Conservation (phyloP, 768 basidiomycete species). For the Melanogaster broomeanus region DNA sequence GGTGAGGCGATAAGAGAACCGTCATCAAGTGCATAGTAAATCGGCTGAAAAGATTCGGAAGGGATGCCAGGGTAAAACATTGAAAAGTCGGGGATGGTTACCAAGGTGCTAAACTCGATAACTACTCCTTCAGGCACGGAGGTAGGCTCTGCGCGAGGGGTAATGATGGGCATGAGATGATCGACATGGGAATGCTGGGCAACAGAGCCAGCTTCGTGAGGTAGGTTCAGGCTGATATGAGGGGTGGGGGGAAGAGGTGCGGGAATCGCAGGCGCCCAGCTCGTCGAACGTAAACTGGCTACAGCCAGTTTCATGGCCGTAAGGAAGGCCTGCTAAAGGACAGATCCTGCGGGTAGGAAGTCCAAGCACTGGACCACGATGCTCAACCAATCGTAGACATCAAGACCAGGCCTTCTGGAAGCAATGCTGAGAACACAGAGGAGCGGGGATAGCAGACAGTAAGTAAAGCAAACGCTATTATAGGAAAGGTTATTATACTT, state of each 20-base stretch:
- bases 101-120: slow-evolving; percentile 48
- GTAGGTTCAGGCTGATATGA: background rate
- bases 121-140: slow-evolving; percentile 43
- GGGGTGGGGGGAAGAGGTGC: background rate
- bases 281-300: background rate
- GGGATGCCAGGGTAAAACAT: slow-evolving; percentile 42
- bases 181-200: background rate
- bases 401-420: background rate
- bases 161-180: background rate
- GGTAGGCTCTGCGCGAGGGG: slow-evolving; percentile 2
- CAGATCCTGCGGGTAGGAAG: background rate
- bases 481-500: too few species aligned
- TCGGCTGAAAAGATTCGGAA: slow-evolving; percentile 47
- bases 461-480: background rate
- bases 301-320: background rate
- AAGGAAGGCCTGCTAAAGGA: background rate
- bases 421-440: background rate
- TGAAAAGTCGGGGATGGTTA: slow-evolving; percentile 50
- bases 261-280: background rate
- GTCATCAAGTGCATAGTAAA: slow-evolving; percentile 48
- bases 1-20: slow-evolving; percentile 59
- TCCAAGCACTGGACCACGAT: background rate
- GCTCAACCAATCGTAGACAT: background rate
- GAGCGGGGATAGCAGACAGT: background rate
- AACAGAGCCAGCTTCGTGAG: background rate